These are phyloP conservation scores for Lathyrus oleraceus DNA, from an alignment of 306 rosid species.

Conservation along the genomic window DNA sequence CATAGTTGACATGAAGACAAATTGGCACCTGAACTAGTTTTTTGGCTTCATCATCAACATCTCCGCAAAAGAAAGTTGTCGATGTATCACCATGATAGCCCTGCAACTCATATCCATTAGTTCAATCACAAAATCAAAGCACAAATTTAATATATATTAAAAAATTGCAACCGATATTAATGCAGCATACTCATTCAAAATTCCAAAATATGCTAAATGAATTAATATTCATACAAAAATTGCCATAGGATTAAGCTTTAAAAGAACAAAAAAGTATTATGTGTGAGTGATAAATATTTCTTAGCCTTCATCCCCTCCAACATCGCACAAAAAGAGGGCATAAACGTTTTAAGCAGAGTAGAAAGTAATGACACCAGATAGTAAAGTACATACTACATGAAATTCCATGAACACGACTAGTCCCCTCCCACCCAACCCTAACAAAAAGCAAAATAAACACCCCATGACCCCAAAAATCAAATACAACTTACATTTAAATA, in stretches of 20 bases:
- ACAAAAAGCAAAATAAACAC: slow-evolving; percentile 13
- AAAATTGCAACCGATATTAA: slow-evolving; percentile 8
- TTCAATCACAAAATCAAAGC: slow-evolving; percentile 25
- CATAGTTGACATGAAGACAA: slow-evolving; percentile 22
- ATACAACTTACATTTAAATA: slow-evolving; percentile 77
- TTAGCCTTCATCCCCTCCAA: neutral
- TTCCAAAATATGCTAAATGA: slow-evolving; percentile 1
- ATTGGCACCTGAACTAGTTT: slow-evolving; percentile 72
- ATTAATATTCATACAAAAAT: neutral
- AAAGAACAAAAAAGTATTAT: neutral
- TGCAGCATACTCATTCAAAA: neutral
- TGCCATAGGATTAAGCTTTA: slow-evolving; percentile 3
- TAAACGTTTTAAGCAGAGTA: neutral
- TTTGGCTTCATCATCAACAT: slow-evolving; percentile 68
- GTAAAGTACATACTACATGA: slow-evolving; percentile 16
- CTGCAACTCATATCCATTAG: slow-evolving; percentile 50
- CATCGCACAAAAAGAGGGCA: neutral
- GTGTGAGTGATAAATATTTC: neutral
- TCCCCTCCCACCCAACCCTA: slow-evolving; percentile 18
- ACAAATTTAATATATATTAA: neutral
- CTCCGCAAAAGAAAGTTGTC: slow-evolving; percentile 84
- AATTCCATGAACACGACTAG: neutral
- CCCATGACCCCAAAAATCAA: neutral
- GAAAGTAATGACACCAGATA: neutral
- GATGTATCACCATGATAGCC: slow-evolving; percentile 94